Conservation (phyloP, 768 basidiomycete species). For the Phlebiopsis flavidoalba region DNA sequence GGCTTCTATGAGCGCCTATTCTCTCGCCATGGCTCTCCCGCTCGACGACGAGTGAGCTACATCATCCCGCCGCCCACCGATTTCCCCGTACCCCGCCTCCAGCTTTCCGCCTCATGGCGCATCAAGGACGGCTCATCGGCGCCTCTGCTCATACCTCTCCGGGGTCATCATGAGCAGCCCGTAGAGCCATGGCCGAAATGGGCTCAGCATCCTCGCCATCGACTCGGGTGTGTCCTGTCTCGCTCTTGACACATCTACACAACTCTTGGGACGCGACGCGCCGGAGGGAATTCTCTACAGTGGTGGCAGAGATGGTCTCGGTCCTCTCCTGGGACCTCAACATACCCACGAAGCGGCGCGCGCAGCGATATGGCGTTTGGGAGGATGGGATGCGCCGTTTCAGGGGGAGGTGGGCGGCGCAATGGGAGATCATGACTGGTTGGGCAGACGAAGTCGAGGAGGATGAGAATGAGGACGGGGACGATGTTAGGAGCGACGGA, state of each 20-base stretch:
- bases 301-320: conserved; percentile 83
- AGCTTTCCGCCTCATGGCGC: conserved; percentile 64
- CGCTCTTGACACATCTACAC: conserved; percentile 83
- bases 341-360: conserved; percentile 51
- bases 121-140: conserved; percentile 56
- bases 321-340: conserved; percentile 86
- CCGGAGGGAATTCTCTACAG: conserved; percentile 90
- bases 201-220: conserved; percentile 66
- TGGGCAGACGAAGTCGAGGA: conserved; percentile 70
- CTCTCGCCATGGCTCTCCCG: conserved; percentile 29
- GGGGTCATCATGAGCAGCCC: conserved; percentile 17
- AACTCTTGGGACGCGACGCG: conserved; percentile 52
- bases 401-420: conserved; percentile 22
- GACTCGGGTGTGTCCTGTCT: conserved; percentile 82
- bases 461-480: conserved; percentile 61
- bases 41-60: conserved; percentile 77
- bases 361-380: conserved; percentile 22
- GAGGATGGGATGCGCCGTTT: conserved; percentile 19
- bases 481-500: conserved; percentile 61
- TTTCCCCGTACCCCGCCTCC: conserved; percentile 56
- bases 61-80: conserved; percentile 66
- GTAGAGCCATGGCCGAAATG: conserved; percentile 19
- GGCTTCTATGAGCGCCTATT: conserved; percentile 1
- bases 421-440: conserved; percentile 83
- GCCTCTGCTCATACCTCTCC: conserved; percentile 56